Evolutionary conservation across 495 filamentous ascomycete genomes (phyloP).

Genomic region (Pseudoneurospora amorphoporcata): DNA sequence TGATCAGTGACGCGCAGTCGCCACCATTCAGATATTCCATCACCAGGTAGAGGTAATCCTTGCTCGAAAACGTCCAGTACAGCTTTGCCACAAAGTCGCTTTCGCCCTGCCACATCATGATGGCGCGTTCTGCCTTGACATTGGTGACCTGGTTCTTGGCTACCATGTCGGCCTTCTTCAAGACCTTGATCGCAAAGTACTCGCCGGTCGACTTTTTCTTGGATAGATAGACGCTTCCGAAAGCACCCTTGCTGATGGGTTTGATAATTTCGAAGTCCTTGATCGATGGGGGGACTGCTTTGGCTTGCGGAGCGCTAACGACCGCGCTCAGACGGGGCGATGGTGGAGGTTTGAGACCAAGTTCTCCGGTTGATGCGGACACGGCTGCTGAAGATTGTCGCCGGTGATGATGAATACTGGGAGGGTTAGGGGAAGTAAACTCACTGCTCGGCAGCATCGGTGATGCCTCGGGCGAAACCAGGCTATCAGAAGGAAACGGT

Average conservation of each 20-base stretch:
- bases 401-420: constrained; percentile 62
- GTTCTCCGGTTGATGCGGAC: constrained; percentile 47
- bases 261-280: constrained; percentile 99
- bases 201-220: constrained; percentile 98
- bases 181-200: constrained; percentile 95
- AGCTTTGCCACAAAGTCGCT: constrained; percentile 98
- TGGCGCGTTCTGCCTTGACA: constrained; percentile 96
- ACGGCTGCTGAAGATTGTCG: constrained; percentile 85
- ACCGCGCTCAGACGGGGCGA: constrained; percentile 71
- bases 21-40: constrained; percentile 99
- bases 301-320: constrained; percentile 58
- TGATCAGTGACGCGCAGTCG: constrained; percentile 93
- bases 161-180: constrained; percentile 99
- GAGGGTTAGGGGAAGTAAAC: constrained; percentile 55
- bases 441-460: constrained; percentile 76
- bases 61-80: constrained; percentile 99
- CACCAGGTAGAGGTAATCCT: constrained; percentile 95
- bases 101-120: constrained; percentile 99
- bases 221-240: constrained; percentile 92
- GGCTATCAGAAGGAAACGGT: constrained; percentile 58
- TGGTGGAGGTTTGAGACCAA: constrained; percentile 52
- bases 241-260: constrained; percentile 96
- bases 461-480: constrained; percentile 81
- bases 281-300: constrained; percentile 85
- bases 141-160: constrained; percentile 99